phyloP scores from a whole-genome alignment of 208 protist species.

The Porcisia hertigi region DNA sequence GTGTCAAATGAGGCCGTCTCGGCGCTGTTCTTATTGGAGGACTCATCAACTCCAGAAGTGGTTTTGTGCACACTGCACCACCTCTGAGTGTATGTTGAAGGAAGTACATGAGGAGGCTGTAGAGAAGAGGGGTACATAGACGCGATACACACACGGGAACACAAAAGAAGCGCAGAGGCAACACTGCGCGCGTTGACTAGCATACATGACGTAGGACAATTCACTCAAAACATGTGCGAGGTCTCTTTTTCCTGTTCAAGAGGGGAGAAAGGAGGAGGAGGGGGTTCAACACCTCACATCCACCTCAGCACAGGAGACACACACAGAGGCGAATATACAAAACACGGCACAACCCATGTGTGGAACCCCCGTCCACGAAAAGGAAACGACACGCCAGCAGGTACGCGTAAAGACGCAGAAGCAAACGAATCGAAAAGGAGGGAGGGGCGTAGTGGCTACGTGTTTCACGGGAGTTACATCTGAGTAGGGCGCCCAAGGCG shows the following conservation, averaged over 20 bases:
- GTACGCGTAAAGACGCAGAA: background rate
- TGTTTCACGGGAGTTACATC: slow-evolving; percentile 3
- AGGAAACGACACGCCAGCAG: background rate
- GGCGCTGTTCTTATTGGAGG: background rate
- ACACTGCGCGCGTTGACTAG: background rate
- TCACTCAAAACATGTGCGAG: background rate
- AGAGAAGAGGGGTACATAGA: background rate
- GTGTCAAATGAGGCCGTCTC: too few relatives aligned
- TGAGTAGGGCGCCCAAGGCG: background rate
- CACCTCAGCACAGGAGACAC: background rate
- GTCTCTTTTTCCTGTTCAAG: background rate
- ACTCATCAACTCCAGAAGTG: background rate
- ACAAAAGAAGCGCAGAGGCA: background rate
- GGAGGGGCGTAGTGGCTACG: background rate
- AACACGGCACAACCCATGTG: background rate
- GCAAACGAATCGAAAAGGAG: background rate
- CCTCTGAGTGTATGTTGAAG: background rate
- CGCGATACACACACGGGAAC: background rate
- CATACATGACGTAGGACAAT: background rate
- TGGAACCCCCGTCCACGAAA: background rate
- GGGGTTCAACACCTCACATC: too few relatives aligned
- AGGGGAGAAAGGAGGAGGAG: background rate
- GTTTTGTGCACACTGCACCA: background rate
- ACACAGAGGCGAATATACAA: background rate
- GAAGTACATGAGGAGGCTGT: background rate